Conservation (phyloP, 2,329 filamentous ascomycete genomes). For the Mollisiaceae sp. region DNA sequence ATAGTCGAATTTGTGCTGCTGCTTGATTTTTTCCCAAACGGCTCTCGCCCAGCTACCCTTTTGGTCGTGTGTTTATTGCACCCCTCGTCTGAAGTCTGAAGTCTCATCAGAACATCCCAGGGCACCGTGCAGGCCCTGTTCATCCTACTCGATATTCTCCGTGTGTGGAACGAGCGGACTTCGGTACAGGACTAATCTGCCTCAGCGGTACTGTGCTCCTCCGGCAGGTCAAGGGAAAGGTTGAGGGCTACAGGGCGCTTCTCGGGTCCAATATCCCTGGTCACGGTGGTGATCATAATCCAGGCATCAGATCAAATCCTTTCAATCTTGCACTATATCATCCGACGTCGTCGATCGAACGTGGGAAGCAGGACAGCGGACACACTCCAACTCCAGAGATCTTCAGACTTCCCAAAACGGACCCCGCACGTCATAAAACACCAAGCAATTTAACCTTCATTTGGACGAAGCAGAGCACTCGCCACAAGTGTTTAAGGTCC, state of each 20-base stretch:
- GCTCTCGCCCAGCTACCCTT: slow-evolving; percentile 13
- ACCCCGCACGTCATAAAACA: slow-evolving; percentile 41
- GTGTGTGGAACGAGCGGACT: slow-evolving; percentile 29
- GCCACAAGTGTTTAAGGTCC: slow-evolving; percentile 35
- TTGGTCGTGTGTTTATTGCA: slow-evolving; percentile 28
- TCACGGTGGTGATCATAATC: slow-evolving; percentile 37
- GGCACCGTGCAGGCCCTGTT: slow-evolving; percentile 38
- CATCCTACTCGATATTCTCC: slow-evolving; percentile 30
- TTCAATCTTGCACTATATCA: slow-evolving; percentile 42
- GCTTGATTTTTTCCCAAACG: slow-evolving; percentile 18
- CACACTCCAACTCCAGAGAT: slow-evolving; percentile 34
- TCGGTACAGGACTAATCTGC: slow-evolving; percentile 32
- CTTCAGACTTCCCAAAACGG: slow-evolving; percentile 36
- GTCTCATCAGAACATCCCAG: slow-evolving; percentile 28
- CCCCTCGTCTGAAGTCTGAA: slow-evolving; percentile 33
- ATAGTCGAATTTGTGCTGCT: slow-evolving; percentile 20
- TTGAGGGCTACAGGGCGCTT: slow-evolving; percentile 36
- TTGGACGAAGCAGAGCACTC: slow-evolving; percentile 39
- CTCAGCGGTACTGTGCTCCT: slow-evolving; percentile 31
- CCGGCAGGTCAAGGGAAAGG: slow-evolving; percentile 33
- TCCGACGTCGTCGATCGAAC: slow-evolving; percentile 41
- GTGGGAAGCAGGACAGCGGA: slow-evolving; percentile 38
- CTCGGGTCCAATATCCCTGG: slow-evolving; percentile 40
- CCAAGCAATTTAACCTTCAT: slow-evolving; percentile 41
- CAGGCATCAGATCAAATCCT: slow-evolving; percentile 37